phyloP scores from a whole-genome alignment of 148 eudicot genomes.

The Amaranthus cruentus region DNA sequence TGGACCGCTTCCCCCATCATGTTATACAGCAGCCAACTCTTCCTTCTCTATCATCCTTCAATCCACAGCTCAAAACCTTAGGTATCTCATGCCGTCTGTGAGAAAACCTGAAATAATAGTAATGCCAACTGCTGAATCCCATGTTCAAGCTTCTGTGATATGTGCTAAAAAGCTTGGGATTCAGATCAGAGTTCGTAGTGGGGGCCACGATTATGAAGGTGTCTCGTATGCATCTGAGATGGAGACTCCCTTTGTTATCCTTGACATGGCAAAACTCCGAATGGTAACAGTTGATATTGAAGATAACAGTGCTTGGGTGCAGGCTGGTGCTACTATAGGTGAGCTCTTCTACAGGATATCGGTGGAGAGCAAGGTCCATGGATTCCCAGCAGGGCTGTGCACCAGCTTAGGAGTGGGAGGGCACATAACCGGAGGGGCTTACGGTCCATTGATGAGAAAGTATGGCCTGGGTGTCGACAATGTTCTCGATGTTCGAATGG shows the following conservation, averaged over 20 bases:
- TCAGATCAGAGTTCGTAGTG: slow-evolving; percentile 42
- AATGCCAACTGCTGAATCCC: slow-evolving; percentile 31
- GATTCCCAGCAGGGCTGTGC: slow-evolving; percentile 34
- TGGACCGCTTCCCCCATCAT: slow-evolving; percentile 28
- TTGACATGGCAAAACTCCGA: slow-evolving; percentile 37
- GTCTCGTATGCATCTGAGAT: slow-evolving; percentile 32
- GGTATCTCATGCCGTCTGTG: slow-evolving; percentile 31
- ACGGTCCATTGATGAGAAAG: slow-evolving; percentile 45
- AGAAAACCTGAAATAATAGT: slow-evolving; percentile 30
- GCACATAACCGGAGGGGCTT: slow-evolving; percentile 38
- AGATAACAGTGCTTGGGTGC: slow-evolving; percentile 41
- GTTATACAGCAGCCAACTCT: slow-evolving; percentile 18
- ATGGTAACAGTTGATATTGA: slow-evolving; percentile 26
- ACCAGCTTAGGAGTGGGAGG: slow-evolving; percentile 37
- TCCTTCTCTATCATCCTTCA: slow-evolving; percentile 25
- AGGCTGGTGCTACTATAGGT: slow-evolving; percentile 47
- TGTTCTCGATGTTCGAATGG: slow-evolving; percentile 36
- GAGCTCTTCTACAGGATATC: slow-evolving; percentile 39
- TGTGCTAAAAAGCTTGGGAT: slow-evolving; percentile 29
- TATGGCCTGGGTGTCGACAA: slow-evolving; percentile 50
- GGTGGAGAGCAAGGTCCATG: slow-evolving; percentile 28
- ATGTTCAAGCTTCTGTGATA: slow-evolving; percentile 27
- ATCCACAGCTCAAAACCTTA: slow-evolving; percentile 30
- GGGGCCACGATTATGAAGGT: slow-evolving; percentile 57
- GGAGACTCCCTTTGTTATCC: slow-evolving; percentile 32